Base-by-base conservation (phyloP, 805 yeast species). In the Saccharomycopsis babjevae region DNA sequence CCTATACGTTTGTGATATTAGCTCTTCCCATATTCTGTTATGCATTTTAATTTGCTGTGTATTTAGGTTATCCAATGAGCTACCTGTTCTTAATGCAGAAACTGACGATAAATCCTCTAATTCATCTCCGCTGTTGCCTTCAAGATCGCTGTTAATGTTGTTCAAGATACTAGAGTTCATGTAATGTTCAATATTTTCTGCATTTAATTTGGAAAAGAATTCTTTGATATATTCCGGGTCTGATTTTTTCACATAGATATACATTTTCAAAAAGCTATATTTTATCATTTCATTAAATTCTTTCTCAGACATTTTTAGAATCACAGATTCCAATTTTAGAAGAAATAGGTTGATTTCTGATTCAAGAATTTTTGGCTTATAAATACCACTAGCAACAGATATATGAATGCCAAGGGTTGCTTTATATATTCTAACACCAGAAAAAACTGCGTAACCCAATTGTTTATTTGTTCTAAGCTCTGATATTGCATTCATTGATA, bases 361-460 rank as follows among this genome's bases (percentile, higher is more conserved):
- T 43, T 77, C 78, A 7, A 86, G 63, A 10, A 70, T 71, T 1
- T 67, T 67, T 1, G 85, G 79, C 0, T 72, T 61, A 59, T 74
- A 74, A 1, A 71, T 72, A 16, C 79, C 78, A 64, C 89, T 83
- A 16, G 46, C 62, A 76, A 84, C 70, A 1, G 81, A 74, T 11
- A 87, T 70, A 66, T 83, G 85, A 3, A 86, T 62, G 0, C 93
- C 93, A 38, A 80, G 69, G 0, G 84, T 79, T 25, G 77, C 74
- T 59, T 83, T 73, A 34, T 82, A 69, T 0, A 79, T 66, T 62
- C 88, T 72, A 30, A 78, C 60, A 0, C 90, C 90, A 22, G 84
- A 80, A n/a, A 78, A 65, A 0, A 85, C 82, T 5, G 78, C 75
- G 67, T 87, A 87, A 0, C 89, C 92, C 59, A 87, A 69, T 64